Percentiles rank a stretch among this genome's conserved stretches.
These are phyloP conservation scores for Sporothrix brasiliensis DNA, from an alignment of 2,329 filamentous ascomycete genomes.

Conservation along the genomic window DNA sequence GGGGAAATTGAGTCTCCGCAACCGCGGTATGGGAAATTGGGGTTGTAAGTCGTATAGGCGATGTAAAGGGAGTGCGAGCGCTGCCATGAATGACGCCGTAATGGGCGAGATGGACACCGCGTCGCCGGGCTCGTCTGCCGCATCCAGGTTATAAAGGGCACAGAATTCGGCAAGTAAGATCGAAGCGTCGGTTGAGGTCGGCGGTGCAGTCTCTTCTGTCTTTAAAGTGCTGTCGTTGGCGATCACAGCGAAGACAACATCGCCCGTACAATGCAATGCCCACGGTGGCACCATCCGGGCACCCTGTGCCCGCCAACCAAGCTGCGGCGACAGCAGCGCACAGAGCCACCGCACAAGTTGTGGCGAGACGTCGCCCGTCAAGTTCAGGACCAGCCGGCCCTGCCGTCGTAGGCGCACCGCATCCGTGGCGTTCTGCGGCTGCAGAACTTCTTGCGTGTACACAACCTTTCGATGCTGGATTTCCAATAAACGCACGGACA, in stretches of 20 bases:
- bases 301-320: slow-evolving; percentile 25
- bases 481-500: slow-evolving; percentile 32
- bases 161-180: slow-evolving; percentile 24
- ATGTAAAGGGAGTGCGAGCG: slow-evolving; percentile 25
- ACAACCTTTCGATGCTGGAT: slow-evolving; percentile 24
- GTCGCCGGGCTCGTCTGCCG: slow-evolving; percentile 3
- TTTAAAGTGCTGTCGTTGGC: slow-evolving; percentile 23
- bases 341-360: slow-evolving; percentile 33
- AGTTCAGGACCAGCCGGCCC: slow-evolving; percentile 29
- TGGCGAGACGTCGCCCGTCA: slow-evolving; percentile 29
- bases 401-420: slow-evolving; percentile 20
- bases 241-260: slow-evolving; percentile 8
- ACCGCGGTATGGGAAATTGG: slow-evolving; percentile 13
- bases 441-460: slow-evolving; percentile 26
- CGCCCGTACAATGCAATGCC: slow-evolving; percentile 20
- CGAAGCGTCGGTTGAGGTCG: slow-evolving; percentile 22
- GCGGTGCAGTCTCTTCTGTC: neutral
- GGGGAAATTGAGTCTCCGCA: slow-evolving; percentile 1
- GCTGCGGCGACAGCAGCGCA: slow-evolving; percentile 32
- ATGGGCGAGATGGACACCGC: slow-evolving; percentile 10
- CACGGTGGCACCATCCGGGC: slow-evolving; percentile 9
- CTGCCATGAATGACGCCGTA: slow-evolving; percentile 28
- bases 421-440: slow-evolving; percentile 15
- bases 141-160: slow-evolving; percentile 7
- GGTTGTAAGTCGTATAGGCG: slow-evolving; percentile 20